These are phyloP conservation scores for Dactylis glomerata DNA, from an alignment of 176 grass and related monocot species.

Conservation along the genomic window DNA sequence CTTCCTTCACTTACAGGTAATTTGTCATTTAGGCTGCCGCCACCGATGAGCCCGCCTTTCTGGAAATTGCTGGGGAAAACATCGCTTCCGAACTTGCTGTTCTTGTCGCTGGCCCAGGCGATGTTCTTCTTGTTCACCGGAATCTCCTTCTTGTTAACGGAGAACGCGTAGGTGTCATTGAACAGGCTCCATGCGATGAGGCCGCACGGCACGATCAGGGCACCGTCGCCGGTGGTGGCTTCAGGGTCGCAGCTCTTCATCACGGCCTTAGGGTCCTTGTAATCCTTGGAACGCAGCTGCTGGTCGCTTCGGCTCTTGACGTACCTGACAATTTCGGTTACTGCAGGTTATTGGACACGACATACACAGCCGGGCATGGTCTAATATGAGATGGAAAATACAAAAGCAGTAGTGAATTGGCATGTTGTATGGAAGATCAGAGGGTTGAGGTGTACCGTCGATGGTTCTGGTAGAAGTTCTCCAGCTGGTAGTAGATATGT, in stretches of 20 bases:
- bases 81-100: slow-evolving; percentile 67
- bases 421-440: background rate
- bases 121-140: slow-evolving; percentile 88
- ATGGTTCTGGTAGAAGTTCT: slow-evolving; percentile 96
- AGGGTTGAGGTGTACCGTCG: slow-evolving; percentile 49
- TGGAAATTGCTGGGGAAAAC: slow-evolving; percentile 86
- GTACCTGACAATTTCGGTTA: slow-evolving; percentile 35
- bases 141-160: slow-evolving; percentile 43
- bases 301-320: slow-evolving; percentile 83
- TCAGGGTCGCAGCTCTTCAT: slow-evolving; percentile 66
- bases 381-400: background rate
- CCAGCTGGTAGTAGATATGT: slow-evolving; percentile 83
- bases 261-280: slow-evolving; percentile 13
- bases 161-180: slow-evolving; percentile 84
- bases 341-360: background rate
- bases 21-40: slow-evolving; percentile 63
- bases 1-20: slow-evolving; percentile 47
- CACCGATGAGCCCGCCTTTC: slow-evolving; percentile 59
- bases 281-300: slow-evolving; percentile 44
- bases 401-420: background rate
- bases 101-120: slow-evolving; percentile 86
- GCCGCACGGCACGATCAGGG: slow-evolving; percentile 77
- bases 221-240: slow-evolving; percentile 38
- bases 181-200: slow-evolving; percentile 95
- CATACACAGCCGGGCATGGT: background rate